Conservation (phyloP, 2,329 filamentous ascomycete species). For the Lasiodiplodia sp. region DNA sequence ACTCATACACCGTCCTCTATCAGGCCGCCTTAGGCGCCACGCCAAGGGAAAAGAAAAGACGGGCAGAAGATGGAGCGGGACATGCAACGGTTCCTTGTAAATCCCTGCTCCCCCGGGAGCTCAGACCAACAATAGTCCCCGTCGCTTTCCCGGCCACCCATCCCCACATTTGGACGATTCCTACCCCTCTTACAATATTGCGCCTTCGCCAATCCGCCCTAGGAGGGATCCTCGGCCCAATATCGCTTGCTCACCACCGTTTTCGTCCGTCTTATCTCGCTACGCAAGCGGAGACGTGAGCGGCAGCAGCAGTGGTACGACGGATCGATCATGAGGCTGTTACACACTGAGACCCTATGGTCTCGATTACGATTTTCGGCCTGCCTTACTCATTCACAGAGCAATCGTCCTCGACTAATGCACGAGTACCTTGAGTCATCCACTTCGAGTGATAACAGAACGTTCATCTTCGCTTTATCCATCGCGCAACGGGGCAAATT, state of each 20-base stretch:
- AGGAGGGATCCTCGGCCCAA: background rate
- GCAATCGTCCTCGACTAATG: background rate
- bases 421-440: no score
- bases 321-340: background rate
- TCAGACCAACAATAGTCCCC: background rate
- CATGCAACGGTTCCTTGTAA: background rate
- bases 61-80: background rate
- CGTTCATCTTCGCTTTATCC: no score
- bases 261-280: background rate
- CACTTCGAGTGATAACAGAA: no score
- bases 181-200: background rate
- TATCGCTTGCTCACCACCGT: background rate
- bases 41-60: background rate
- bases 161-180: background rate
- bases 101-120: background rate
- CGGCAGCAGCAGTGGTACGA: background rate
- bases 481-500: no score
- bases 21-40: background rate
- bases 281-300: background rate
- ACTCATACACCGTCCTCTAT: background rate
- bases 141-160: background rate
- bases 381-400: no score
- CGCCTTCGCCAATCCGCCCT: background rate
- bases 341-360: background rate
- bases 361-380: no score